Percentiles rank a stretch among this genome's conserved stretches.
These are phyloP conservation scores for Paralagenidium karlingii DNA, from an alignment of 352 stramenopile genomes.

Conservation along the genomic window DNA sequence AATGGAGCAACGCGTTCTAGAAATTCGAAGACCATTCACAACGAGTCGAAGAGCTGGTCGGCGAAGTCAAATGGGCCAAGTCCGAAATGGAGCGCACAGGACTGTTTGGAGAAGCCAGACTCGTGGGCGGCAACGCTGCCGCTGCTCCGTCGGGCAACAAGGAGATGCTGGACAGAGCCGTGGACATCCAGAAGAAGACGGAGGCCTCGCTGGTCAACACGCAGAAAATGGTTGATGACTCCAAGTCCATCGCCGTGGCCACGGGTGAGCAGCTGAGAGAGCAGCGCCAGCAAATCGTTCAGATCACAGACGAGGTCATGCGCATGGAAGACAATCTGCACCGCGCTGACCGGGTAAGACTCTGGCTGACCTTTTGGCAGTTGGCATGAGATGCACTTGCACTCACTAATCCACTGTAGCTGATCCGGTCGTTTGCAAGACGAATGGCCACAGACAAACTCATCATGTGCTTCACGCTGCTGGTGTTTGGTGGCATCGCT, in stretches of 20 bases:
- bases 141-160: slow-evolving; percentile 32
- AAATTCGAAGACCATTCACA: slow-evolving; percentile 78
- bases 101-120: slow-evolving; percentile 36
- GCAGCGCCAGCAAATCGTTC: slow-evolving; percentile 78
- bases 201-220: slow-evolving; percentile 75
- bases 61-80: slow-evolving; percentile 73
- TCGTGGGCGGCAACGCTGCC: slow-evolving; percentile 10
- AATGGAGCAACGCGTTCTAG: no score
- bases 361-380: not conserved
- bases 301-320: slow-evolving; percentile 82
- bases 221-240: slow-evolving; percentile 77
- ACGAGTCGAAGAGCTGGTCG: slow-evolving; percentile 63
- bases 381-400: not conserved
- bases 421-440: slow-evolving; percentile 67
- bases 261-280: slow-evolving; percentile 66
- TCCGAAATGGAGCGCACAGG: slow-evolving; percentile 63
- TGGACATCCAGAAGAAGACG: slow-evolving; percentile 78
- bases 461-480: slow-evolving; percentile 66
- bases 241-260: slow-evolving; percentile 65
- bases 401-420: no score
- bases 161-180: slow-evolving; percentile 58
- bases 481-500: slow-evolving; percentile 69
- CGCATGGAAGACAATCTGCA: slow-evolving; percentile 67
- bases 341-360: slow-evolving; percentile 52
- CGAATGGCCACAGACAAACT: slow-evolving; percentile 76